phyloP scores from a whole-genome alignment of 352 stramenopile genomes.

The Globisporangium ultimum region DNA sequence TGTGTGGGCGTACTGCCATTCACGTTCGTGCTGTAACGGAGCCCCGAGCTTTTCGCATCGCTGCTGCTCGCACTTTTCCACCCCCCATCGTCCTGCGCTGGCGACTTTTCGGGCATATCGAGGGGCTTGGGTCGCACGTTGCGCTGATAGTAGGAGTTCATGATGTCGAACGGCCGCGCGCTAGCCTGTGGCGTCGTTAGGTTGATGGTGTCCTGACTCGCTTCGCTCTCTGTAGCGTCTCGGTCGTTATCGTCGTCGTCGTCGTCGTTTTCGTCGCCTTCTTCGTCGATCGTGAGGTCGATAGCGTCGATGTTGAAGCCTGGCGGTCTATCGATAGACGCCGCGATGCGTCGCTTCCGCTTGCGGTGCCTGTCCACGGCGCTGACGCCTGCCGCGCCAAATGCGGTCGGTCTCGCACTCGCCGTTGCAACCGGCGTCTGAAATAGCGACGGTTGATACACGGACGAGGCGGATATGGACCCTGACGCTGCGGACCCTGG shows the following conservation, averaged over 20 bases:
- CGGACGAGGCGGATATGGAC: not conserved
- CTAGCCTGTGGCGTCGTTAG: not conserved
- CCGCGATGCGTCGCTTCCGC: constrained; percentile 33
- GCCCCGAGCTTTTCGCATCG: constrained; percentile 10
- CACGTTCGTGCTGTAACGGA: constrained; percentile 17
- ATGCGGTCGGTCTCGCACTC: constrained; percentile 1
- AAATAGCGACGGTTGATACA: constrained; percentile 13
- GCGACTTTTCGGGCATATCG: constrained; percentile 11
- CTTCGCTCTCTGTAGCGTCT: constrained; percentile 3
- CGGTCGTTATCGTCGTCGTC: constrained; percentile 4
- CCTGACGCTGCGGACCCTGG: not conserved
- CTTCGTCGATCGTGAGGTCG: constrained; percentile 19
- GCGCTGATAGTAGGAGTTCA: constrained; percentile 9
- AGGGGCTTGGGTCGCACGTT: constrained; percentile 6
- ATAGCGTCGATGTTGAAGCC: constrained; percentile 16
- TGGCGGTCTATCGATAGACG: constrained; percentile 26
- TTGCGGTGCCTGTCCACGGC: constrained; percentile 25
- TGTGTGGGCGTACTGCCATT: constrained; percentile 15
- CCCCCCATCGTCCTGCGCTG: constrained; percentile 4
- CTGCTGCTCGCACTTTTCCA: constrained; percentile 16
- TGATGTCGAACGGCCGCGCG: constrained; percentile 6
- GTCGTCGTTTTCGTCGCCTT: constrained; percentile 7
- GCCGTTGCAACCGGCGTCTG: constrained; percentile 10
- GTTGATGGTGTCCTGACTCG: not conserved
- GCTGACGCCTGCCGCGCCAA: constrained; percentile 5